Base-by-base conservation (phyloP, 179 eudicot species). In the Heliamphora pulchella region DNA sequence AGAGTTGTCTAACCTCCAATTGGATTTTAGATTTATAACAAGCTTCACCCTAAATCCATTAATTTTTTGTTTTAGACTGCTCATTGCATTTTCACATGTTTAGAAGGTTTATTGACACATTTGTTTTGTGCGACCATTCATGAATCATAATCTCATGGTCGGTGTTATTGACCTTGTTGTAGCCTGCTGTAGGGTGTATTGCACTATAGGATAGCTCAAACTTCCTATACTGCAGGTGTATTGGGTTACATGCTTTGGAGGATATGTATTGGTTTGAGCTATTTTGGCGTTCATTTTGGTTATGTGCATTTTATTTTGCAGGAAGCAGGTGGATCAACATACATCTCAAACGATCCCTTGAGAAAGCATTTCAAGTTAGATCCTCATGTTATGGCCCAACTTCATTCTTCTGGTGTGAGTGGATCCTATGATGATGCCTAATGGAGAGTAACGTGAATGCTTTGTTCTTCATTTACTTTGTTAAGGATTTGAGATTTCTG, bases 351-450 rank as follows among this genome's bases (percentile, higher is more conserved):
- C 17, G 87, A 78, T 81, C 75, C 84, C 46, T 69, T 64, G 66
- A 81, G 83, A 78, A 88, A 87, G 91, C 86, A 85, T 76, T 79
- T 73, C 74, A 90, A 91, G 91, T 80, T 86, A 59, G 88, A 86
- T 62, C 67, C 76, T 75, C 73, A 65, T 44, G 55, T 74, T 41
- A 77, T 51, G 63, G 67, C 76, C 57, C 81, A 79, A 78, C 77
- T 62, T 78, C 74, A 64, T 53, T 72, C 86, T 69, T 81, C 84
- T 18, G 82, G 75, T 73, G 92, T 92, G 82, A 89, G 91, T 88
- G 83, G 67, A 68, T 64, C 57, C 63, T 6, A 46, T 57, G 61
- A 46, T 80, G 81, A 74, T 72, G 62, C 59, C 39, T 62, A n/a
- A 62, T 61, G 20, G 31, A 82, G 41, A 70, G 18, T 48, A 55